Evolutionary conservation across 164 flowering plant genomes (phyloP).

Genomic region (Chimonanthus praecox): DNA sequence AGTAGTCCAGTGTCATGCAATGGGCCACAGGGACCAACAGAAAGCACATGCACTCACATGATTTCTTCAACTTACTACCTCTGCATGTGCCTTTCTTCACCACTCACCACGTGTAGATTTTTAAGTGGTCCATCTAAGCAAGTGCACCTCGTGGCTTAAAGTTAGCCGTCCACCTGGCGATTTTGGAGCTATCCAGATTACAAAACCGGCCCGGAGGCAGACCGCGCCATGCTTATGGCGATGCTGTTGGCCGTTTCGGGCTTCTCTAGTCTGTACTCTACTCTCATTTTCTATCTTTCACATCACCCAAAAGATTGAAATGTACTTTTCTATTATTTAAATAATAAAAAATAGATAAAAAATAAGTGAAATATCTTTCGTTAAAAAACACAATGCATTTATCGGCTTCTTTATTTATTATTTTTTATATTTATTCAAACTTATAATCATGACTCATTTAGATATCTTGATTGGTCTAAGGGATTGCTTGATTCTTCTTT

Average conservation of each 20-base stretch:
- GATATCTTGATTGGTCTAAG: no score
- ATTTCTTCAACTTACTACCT: slow-evolving; percentile 6
- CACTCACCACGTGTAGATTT: slow-evolving; percentile 2
- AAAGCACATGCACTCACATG: slow-evolving; percentile 22
- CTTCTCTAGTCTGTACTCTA: neutral
- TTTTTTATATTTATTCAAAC: no score
- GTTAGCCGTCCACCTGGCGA: neutral
- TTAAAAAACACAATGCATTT: no score
- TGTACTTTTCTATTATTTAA: no score
- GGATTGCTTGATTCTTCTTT: no score
- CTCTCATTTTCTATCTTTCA: neutral
- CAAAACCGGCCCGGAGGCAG: neutral
- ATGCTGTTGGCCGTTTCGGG: slow-evolving; percentile 10
- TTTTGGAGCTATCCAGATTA: neutral
- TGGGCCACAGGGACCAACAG: neutral
- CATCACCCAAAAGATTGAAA: no score
- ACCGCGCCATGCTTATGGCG: neutral
- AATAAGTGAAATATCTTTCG: no score
- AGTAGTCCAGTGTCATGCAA: neutral
- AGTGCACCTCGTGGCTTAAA: neutral
- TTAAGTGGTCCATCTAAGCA: neutral
- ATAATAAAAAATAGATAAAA: no score
- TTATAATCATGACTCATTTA: no score
- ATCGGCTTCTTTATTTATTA: no score
- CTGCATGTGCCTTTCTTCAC: slow-evolving; percentile 8